Base-by-base conservation (phyloP, 257 asterid genomes). In the Oldenlandia corymbosa region DNA sequence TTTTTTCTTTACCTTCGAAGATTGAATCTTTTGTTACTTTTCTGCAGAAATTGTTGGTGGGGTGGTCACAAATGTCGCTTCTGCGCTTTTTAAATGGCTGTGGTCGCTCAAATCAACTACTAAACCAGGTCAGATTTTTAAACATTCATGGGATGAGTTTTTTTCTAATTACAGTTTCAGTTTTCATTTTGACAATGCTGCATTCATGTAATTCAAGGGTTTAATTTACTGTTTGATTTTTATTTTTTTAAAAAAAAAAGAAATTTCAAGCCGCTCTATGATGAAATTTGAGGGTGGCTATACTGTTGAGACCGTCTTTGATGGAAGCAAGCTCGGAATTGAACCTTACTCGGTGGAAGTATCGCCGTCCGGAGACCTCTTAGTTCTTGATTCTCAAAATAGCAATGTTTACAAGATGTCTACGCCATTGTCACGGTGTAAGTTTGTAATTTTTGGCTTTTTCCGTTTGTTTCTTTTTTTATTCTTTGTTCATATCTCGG, bases 281-380 rank as follows among this genome's bases (percentile, higher is more conserved):
- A 73, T 90, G 80, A 93, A 90, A 80, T 90, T 93, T 49, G 99
- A 90, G 78, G 73, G 92, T 65, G 99, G 99, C 53, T 93, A 93
- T 69, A 73, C 65, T 26, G 97, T 93, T 36, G 99, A 90, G 81
- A 93, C 99, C 9, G 96, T 93, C 68, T 93, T 93, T 64, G 99
- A 93, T 73, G 99, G 99, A 51, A 93, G 92, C 67, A 93, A 93
- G 77, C 81, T 75, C 48, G 99, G 97, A 28, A 87, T 93, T 71
- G 97, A 85, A 34, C 97, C 99, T 2, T 55, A 82, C 72, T 71
- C 93, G 1, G 89, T 85, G 27, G 87, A 81, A 67, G 85, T 84
- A 69, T 87, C 95, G 21, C 77, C 85, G 6, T 75, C 75, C 47
- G 98, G 95, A 41, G 95, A 92, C 61, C 53, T 92, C 70, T 73